Evolutionary conservation across 148 eudicot genomes (phyloP), one percentile per base, ranked within the genome.

Genomic region (Cornus florida): DNA sequence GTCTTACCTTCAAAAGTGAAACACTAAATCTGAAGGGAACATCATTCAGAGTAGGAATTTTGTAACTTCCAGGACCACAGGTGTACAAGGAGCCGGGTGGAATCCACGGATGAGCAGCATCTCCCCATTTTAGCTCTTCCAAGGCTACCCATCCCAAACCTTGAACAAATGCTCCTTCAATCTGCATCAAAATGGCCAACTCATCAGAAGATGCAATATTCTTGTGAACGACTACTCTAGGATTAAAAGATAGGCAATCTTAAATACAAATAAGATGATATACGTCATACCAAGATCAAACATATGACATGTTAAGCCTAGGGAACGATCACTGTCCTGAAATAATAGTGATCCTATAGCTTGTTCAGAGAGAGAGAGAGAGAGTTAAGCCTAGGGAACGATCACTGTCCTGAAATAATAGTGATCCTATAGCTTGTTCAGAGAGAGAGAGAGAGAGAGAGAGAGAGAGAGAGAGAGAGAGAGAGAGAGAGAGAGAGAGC

Each of bases 41-140:
- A 71, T 96, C 99, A 81, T 94, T 92, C 48, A 96, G 71, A 22
- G 98, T 90, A 59, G 99, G 99, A 75, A 94, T 94, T 83, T 96
- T 96, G 81, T 96, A 96, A 78, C 69, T 91, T 68, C 98, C 99
- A 67, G 97, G 98, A 70, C 99, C 99, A 83, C 88, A 87, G 0
- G 99, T 96, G 73, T 86, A 94, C 79, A 96, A 85, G 82, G 64
- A 77, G 70, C 99, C 99, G 66, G 97, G 87, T 73, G 89, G 87
- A 65, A 96, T 81, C 99, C 98, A 94, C 85, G 89, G 91, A 77
- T 96, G 99, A 80, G 97, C 94, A 35, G 87, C 76, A 80, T 96
- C 99, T 32, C 99, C 99, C 99, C 99, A 94, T 84, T 96, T 96
- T 73, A 96, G 88, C 87, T 96, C 99, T 84, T 96, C 99, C 80